Evolutionary conservation across 768 basidiomycete species (phyloP).

Genomic region (Imleria badia): DNA sequence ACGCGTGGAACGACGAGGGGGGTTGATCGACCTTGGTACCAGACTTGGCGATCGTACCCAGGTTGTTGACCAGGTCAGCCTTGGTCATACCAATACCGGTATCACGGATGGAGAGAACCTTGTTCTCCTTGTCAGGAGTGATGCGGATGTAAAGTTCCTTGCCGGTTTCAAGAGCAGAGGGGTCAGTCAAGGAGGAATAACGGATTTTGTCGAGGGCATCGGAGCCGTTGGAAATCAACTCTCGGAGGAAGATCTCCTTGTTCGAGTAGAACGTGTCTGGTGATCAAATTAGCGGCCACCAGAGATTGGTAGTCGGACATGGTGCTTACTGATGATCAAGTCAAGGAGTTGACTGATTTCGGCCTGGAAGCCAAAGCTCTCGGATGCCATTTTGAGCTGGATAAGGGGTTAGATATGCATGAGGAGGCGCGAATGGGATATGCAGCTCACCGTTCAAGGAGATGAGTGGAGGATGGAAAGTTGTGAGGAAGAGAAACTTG

Average conservation of each 20-base stretch:
- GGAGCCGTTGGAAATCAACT: conserved; percentile 94
- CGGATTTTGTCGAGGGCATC: conserved; percentile 99
- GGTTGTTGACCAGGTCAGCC: conserved; percentile 99
- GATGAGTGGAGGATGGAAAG: conserved; percentile 5
- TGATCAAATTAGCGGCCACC: conserved; percentile 9
- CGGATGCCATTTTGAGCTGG: conserved; percentile 59
- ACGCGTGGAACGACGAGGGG: neutral
- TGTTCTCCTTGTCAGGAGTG: conserved; percentile 94
- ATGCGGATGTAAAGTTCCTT: conserved; percentile 96
- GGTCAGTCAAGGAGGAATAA: conserved; percentile 93
- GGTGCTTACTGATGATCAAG: conserved; percentile 89
- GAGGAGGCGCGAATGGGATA: neutral
- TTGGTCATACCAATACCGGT: conserved; percentile 99
- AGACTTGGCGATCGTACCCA: conserved; percentile 94
- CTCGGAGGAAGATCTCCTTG: conserved; percentile 99
- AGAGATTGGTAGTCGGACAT: neutral
- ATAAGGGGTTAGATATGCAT: conserved; percentile 12
- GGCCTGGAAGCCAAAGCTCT: conserved; percentile 96
- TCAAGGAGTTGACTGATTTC: conserved; percentile 99
- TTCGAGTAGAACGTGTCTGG: conserved; percentile 99
- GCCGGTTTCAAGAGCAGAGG: conserved; percentile 81
- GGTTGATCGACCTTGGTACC: conserved; percentile 71
- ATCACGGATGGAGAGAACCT: conserved; percentile 86
- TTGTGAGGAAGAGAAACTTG: conserved; percentile 15
- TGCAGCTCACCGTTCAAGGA: conserved; percentile 15